Evolutionary conservation across 2,329 filamentous ascomycete genomes (phyloP).

Genomic region (Neonectria hederae): DNA sequence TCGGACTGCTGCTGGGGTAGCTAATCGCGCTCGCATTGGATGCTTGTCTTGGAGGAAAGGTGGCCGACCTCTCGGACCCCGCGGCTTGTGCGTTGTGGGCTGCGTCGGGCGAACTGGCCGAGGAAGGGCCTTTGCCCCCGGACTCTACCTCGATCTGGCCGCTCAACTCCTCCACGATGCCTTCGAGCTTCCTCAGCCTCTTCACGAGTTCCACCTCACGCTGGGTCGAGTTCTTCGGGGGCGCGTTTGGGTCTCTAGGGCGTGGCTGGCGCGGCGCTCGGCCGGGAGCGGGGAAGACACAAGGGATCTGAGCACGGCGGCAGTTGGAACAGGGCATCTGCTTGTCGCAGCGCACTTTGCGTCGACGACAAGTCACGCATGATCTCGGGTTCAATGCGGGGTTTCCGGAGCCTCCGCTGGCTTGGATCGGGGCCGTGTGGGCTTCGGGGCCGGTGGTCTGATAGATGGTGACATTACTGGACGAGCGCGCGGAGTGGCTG

Average conservation of each 20-base stretch:
- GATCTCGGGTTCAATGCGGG: conserved; percentile 58
- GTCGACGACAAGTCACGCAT: conserved; percentile 60
- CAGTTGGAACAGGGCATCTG: conserved; percentile 81
- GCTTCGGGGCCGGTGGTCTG: conserved; percentile 53
- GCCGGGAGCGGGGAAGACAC: conserved; percentile 78
- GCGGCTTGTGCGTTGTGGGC: conserved; percentile 27
- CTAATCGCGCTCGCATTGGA: conserved; percentile 24
- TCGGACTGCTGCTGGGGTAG: conserved; percentile 32
- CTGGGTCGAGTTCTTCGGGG: conserved; percentile 67
- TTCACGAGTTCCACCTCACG: conserved; percentile 76
- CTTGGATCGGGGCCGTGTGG: conserved; percentile 48
- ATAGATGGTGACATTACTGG: conserved; percentile 51
- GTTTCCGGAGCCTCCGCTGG: conserved; percentile 46
- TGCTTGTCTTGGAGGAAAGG: conserved; percentile 27
- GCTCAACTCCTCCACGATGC: conserved; percentile 76
- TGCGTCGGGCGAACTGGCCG: conserved; percentile 45
- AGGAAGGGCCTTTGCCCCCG: conserved; percentile 43
- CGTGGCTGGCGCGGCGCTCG: conserved; percentile 74
- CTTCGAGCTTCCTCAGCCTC: conserved; percentile 76
- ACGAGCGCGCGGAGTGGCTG: conserved; percentile 34
- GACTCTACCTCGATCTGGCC: conserved; percentile 69
- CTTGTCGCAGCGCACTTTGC: conserved; percentile 83
- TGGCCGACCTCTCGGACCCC: conserved; percentile 26
- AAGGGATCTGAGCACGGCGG: conserved; percentile 74
- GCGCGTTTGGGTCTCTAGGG: conserved; percentile 71